These are phyloP conservation scores for Epichloe festucae DNA, from an alignment of 2,329 filamentous ascomycete genomes.

Conservation along the genomic window DNA sequence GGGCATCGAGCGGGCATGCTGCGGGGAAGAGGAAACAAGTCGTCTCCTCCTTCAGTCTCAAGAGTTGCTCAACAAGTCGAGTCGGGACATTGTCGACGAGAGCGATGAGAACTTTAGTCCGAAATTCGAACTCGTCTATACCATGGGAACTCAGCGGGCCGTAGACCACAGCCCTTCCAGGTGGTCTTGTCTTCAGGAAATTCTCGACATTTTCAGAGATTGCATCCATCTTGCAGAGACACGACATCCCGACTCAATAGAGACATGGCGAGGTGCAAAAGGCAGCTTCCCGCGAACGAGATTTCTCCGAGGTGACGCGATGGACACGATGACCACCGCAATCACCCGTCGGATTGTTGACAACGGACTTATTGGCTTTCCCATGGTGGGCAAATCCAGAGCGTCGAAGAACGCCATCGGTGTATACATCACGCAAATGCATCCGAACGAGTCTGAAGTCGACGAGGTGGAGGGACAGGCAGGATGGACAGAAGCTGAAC, in stretches of 20 bases:
- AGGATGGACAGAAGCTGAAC: slow-evolving; percentile 21
- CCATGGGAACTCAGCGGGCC: slow-evolving; percentile 37
- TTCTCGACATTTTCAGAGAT: slow-evolving; percentile 22
- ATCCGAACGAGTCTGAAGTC: slow-evolving; percentile 18
- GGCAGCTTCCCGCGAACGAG: slow-evolving; percentile 12
- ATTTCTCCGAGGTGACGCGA: slow-evolving; percentile 11
- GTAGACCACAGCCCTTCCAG: slow-evolving; percentile 31
- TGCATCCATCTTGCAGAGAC: slow-evolving; percentile 19
- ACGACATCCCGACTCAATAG: slow-evolving; percentile 17
- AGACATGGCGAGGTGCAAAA: slow-evolving; percentile 28
- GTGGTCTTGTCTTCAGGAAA: slow-evolving; percentile 2
- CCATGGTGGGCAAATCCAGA: slow-evolving; percentile 23
- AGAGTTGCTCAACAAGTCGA: slow-evolving; percentile 26
- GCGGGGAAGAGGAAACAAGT: slow-evolving; percentile 15
- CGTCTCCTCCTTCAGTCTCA: slow-evolving; percentile 26
- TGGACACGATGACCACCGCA: background rate
- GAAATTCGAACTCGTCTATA: slow-evolving; percentile 51
- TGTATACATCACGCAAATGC: slow-evolving; percentile 30
- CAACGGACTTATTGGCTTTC: slow-evolving; percentile 27
- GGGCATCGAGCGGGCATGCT: slow-evolving; percentile 36
- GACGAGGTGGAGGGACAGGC: slow-evolving; percentile 18
- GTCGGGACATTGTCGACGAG: slow-evolving; percentile 49
- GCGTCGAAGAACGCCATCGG: slow-evolving; percentile 19
- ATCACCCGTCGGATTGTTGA: slow-evolving; percentile 15
- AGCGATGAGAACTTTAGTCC: slow-evolving; percentile 50